These are phyloP conservation scores for Phanerochaete sordida DNA, from an alignment of 768 basidiomycete species.

Conservation along the genomic window DNA sequence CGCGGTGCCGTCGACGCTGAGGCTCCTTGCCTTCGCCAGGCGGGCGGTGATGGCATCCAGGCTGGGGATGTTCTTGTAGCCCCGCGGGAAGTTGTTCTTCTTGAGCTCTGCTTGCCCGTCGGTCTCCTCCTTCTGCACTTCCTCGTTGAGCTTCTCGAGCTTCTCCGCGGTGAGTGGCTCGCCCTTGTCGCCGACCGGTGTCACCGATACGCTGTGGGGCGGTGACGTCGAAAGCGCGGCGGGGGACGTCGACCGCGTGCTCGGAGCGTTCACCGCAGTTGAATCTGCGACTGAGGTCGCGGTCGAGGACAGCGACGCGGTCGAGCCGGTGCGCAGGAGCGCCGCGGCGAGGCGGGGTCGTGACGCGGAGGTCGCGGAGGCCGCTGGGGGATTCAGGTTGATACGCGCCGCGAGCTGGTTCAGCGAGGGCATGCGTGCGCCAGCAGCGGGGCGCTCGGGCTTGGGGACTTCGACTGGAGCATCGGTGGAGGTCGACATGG, in stretches of 20 bases:
- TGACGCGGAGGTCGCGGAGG: constrained; percentile 31
- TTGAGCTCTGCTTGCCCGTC: constrained; percentile 22
- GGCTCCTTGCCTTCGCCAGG: constrained; percentile 63
- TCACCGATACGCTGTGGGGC: constrained; percentile 39
- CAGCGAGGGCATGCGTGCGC: constrained; percentile 60
- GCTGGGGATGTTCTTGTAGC: constrained; percentile 86
- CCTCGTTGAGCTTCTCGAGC: constrained; percentile 60
- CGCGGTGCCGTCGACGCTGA: constrained; percentile 55
- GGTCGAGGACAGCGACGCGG: constrained; percentile 43
- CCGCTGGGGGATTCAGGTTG: constrained; percentile 37
- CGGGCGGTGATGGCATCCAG: constrained; percentile 84
- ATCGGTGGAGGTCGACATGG: constrained; percentile 18
- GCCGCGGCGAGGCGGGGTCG: constrained; percentile 77
- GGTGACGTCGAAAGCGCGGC: constrained; percentile 45
- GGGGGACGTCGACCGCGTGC: constrained; percentile 68
- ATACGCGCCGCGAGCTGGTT: constrained; percentile 83
- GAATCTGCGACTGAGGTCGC: constrained; percentile 50
- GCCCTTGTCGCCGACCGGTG: constrained; percentile 37
- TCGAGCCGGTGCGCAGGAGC: constrained; percentile 57
- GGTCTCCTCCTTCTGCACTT: constrained; percentile 32
- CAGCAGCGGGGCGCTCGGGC: constrained; percentile 32
- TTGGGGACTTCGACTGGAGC: constrained; percentile 33
- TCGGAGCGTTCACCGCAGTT: constrained; percentile 60
- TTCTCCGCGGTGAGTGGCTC: constrained; percentile 65
- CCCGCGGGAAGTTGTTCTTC: constrained; percentile 44